These are phyloP conservation scores for Leishmania martiniquensis DNA, from an alignment of 208 protist genomes.

Conservation along the genomic window DNA sequence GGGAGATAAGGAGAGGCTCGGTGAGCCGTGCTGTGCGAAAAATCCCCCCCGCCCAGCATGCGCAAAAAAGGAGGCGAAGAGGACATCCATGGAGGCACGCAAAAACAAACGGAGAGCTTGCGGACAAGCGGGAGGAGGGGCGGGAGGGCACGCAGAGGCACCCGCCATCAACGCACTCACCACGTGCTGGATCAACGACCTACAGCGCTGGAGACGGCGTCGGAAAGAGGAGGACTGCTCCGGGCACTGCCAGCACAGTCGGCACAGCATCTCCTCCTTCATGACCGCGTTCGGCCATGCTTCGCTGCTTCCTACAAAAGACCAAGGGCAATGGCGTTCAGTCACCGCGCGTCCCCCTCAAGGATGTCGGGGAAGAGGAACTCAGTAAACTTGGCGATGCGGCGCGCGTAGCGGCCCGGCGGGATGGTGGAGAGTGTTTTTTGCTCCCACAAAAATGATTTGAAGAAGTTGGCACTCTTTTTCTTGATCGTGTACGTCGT, in stretches of 20 bases:
- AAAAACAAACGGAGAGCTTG: not conserved
- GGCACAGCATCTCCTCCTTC: not conserved
- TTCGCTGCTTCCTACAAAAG: not conserved
- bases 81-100: not conserved
- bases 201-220: not conserved
- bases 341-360: slow-evolving; percentile 1
- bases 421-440: slow-evolving; percentile 83
- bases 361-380: slow-evolving; percentile 69
- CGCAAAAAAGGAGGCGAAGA: not conserved
- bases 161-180: not conserved
- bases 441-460: slow-evolving; percentile 82
- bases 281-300: not conserved
- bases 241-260: not conserved
- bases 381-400: slow-evolving; percentile 67
- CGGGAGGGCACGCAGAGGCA: not conserved
- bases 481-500: slow-evolving; percentile 86
- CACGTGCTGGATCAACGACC: not conserved
- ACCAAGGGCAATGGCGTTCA: not conserved
- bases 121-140: not conserved
- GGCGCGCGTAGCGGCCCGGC: slow-evolving; percentile 54
- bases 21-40: not conserved
- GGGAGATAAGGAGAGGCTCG: not conserved
- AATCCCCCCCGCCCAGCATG: not conserved
- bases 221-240: not conserved
- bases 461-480: slow-evolving; percentile 86